Base-by-base conservation (phyloP, 495 filamentous ascomycete species). In the Parachaetomium inaequale region DNA sequence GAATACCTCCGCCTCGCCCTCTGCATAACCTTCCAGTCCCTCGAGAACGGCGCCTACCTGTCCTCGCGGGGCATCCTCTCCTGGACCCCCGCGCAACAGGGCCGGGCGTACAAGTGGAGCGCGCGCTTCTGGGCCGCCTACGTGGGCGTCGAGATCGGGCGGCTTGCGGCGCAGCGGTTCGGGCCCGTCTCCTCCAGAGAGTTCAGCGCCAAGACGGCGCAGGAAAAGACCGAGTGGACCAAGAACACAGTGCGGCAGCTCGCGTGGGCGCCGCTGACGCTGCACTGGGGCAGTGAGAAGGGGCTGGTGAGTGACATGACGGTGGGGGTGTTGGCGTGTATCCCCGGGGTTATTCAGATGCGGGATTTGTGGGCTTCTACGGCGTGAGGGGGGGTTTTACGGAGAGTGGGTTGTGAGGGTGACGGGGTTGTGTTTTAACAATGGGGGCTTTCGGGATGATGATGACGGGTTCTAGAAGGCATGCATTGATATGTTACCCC, bases 11-110 rank as follows among this genome's bases (percentile, higher is more conserved):
- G 96, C 68, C 81, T 96, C 10, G 51, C 78, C 11, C 80, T 81
- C 19, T 88, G 87, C 71, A 71, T 87, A 15, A 64, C 80, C 5
- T 92, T 88, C 77, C 93, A 97, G 74, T 70, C 80, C 11, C 81
- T 96, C 32, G 93, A 98, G 79, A 96, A 96, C 73, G 85, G 80
- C 7, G 88, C 87, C 10, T 96, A 89, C 76, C 81, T 98, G 10
- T 82, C 87, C 6, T 71, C 76, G 23, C 89, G 91, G 66, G 84
- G 84, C 19, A 80, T 96, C 0, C 68, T 96, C 31, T 79, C 78
- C 3, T 84, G 80, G 72, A 80, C 80, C 23, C 80, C 82, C 5
- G 68, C 79, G 57, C 72, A 74, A 55, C 78, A 83, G 69, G 78
- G 70, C 28, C 77, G 76, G 59, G 86, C 84, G 72, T 86, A 82